These are phyloP conservation scores for Exophiala calicioides DNA, from an alignment of 2,329 filamentous ascomycete species.

Conservation along the genomic window DNA sequence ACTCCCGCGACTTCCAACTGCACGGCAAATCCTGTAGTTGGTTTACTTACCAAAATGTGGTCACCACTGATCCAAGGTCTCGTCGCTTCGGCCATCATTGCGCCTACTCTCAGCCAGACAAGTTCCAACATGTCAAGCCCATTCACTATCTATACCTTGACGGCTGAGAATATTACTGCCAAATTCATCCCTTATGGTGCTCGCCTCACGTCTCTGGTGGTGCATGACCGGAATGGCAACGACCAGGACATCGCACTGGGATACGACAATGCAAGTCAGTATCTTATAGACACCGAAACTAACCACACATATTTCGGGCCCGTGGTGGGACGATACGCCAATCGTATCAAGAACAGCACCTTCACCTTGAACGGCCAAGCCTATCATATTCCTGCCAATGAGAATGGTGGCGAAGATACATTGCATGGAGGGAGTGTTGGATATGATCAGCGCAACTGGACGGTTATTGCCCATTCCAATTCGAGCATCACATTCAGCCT, in stretches of 20 bases:
- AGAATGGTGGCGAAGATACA: conserved; percentile 53
- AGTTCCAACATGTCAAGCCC: conserved; percentile 30
- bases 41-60: conserved; percentile 9
- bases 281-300: conserved; percentile 48
- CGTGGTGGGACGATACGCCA: conserved; percentile 55
- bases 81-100: conserved; percentile 9
- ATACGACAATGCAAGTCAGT: conserved; percentile 50
- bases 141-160: conserved; percentile 48
- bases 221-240: conserved; percentile 53
- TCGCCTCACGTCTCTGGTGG: conserved; percentile 48
- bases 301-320: conserved; percentile 52
- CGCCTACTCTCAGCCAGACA: conserved; percentile 22
- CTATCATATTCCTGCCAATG: conserved; percentile 54
- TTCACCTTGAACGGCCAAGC: conserved; percentile 52
- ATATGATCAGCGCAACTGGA: conserved; percentile 54
- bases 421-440: conserved; percentile 54
- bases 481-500: conserved; percentile 50
- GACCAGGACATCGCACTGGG: conserved; percentile 53
- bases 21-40: too few species aligned
- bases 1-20: too few species aligned
- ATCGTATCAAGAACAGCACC: conserved; percentile 59
- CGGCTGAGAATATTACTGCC: conserved; percentile 50
- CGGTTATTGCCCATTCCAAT: conserved; percentile 44
- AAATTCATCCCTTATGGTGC: conserved; percentile 52
- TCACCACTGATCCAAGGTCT: conserved; percentile 6